These are phyloP conservation scores for Leucoagaricus sp. DNA, from an alignment of 1,284 basidiomycete species.

Conservation along the genomic window DNA sequence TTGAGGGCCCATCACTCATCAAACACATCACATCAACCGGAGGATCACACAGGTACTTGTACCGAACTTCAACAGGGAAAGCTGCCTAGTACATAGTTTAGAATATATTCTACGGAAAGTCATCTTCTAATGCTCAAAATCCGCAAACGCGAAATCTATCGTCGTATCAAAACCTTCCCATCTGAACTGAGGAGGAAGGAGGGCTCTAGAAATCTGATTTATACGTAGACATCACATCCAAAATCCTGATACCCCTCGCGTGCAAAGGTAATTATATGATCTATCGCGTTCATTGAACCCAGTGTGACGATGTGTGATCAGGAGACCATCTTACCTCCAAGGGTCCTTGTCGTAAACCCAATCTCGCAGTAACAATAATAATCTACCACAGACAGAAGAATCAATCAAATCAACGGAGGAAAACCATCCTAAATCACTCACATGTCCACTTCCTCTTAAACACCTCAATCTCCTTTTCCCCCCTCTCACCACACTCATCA, in stretches of 20 bases:
- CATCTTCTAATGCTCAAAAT: too few relatives aligned
- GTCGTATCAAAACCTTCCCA: too few relatives aligned
- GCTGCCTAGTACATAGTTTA: too few relatives aligned
- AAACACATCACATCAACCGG: too few relatives aligned
- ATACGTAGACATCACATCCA: slow-evolving; percentile 45
- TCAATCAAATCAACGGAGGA: too few relatives aligned
- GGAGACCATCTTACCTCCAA: slow-evolving; percentile 49
- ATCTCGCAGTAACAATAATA: slow-evolving; percentile 70
- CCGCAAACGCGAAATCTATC: too few relatives aligned
- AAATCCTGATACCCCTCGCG: slow-evolving; percentile 58
- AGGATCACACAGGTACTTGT: too few relatives aligned
- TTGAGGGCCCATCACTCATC: too few relatives aligned
- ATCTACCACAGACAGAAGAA: slow-evolving; percentile 16
- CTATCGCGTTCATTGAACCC: slow-evolving; percentile 28
- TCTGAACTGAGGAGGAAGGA: too few relatives aligned
- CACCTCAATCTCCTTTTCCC: slow-evolving; percentile 65
- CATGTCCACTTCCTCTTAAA: slow-evolving; percentile 84
- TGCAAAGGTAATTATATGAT: slow-evolving; percentile 60
- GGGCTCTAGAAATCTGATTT: not conserved
- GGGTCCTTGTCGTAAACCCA: slow-evolving; percentile 68
- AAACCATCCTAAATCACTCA: too few relatives aligned
- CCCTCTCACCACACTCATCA: slow-evolving; percentile 32
- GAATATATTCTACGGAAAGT: too few relatives aligned
- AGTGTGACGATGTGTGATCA: not conserved
- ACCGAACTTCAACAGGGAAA: too few relatives aligned